Evolutionary conservation across 2,329 filamentous ascomycete species (phyloP).

Genomic region (Scytalidium sp.): DNA sequence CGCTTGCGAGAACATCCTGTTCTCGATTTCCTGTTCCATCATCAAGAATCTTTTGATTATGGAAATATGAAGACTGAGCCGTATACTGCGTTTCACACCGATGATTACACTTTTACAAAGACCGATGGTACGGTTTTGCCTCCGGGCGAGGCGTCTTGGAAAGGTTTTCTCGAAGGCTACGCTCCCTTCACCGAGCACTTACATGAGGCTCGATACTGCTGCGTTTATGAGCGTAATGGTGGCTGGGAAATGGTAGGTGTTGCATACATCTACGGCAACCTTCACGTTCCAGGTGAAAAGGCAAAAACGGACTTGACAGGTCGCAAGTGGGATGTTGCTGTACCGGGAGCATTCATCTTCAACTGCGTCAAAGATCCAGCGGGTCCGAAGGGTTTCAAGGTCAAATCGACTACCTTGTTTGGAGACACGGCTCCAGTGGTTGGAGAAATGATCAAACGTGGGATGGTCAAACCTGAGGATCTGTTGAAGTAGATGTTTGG

Average conservation of each 20-base stretch:
- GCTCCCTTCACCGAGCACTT: constrained; percentile 4
- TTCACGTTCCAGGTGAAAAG: constrained; percentile 2
- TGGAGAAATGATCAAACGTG: not conserved
- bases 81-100: constrained; percentile 4
- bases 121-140: constrained; percentile 3
- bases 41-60: constrained; percentile 4
- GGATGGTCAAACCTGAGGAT: constrained; percentile 6
- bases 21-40: constrained; percentile 3
- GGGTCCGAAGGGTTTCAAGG: constrained; percentile 4
- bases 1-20: constrained; percentile 4
- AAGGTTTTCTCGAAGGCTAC: constrained; percentile 5
- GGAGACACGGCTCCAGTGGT: constrained; percentile 2
- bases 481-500: too few species aligned
- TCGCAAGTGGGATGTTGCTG: constrained; percentile 3
- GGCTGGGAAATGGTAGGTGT: constrained; percentile 4
- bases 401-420: constrained; percentile 4
- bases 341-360: constrained; percentile 6
- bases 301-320: constrained; percentile 1
- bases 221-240: constrained; percentile 2
- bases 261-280: constrained; percentile 6
- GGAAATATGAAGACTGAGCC: constrained; percentile 5
- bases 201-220: constrained; percentile 1
- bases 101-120: constrained; percentile 5
- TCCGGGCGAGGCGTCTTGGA: too few species aligned
- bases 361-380: constrained; percentile 4